Evolutionary conservation across 2,329 filamentous ascomycete genomes (phyloP), one percentile per base, ranked within the genome.

Genomic region (Paecilomyces formosus): DNA sequence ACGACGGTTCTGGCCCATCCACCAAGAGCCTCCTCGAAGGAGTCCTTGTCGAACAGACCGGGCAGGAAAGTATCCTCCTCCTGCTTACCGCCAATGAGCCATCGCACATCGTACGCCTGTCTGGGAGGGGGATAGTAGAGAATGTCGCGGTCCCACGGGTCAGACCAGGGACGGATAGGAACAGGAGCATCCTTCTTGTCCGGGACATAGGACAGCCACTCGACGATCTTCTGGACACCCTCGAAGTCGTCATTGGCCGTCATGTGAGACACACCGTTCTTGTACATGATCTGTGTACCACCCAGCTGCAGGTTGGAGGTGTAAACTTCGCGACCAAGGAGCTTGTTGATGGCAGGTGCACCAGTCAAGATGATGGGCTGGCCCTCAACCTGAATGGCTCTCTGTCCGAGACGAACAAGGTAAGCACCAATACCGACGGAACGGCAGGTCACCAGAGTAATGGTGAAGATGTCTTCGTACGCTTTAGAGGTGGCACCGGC

Each of bases 281-380:
- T 92, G 86, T 99, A 97, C 94, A 99, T 99, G 84, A 99, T 99
- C 79, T 99, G 94, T n/a, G 94, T 99, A 68, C 94, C 94, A 86
- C 94, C 94, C 64, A 99, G 90, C 82, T 99, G 94, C 72, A 99
- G 79, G 84, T 99, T 99, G 61, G 94, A 97, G 24, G 94, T 97
- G 81, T 99, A 99, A 30, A 99, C 93, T 78, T 99, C 94, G 67
- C 95, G 92, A 70, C 94, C 94, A 61, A 99, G 86, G 69, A 99
- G 83, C 81, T 97, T 99, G 86, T 99, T 99, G 75, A 99, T 88
- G 60, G 94, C 94, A 64, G 91, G 90, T 54, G 94, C 94, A 84
- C 94, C 94, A 69, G 94, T 99, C 63, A 99, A 85, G 70, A 99
- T 99, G 75, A 99, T 99, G 45, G 94, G 94, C 79, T 99, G 94